Base-by-base conservation (phyloP, 371 early-diverging fungal species). In the Apophysomyces elegans region DNA sequence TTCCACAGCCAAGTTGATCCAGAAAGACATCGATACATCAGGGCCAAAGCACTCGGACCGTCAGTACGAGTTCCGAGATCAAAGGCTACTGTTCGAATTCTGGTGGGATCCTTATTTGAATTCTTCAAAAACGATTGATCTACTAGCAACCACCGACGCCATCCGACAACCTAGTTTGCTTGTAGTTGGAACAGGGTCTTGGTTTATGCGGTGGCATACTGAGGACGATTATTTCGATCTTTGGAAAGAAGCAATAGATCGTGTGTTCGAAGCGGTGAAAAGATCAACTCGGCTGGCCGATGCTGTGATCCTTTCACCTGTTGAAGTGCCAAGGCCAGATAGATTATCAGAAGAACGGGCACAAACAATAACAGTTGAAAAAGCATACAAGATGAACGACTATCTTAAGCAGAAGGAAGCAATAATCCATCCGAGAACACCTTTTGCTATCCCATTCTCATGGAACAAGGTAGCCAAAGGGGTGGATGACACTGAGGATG, bases 71-170 rank as follows among this genome's bases (percentile, higher is more conserved):
- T 71, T 77, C 7, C 68, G 70, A 16, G 65, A 65, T 4, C 67
- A 77, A 2, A 71, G 72, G 9, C 69, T 84, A 2, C 57, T 71
- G 0, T 67, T 88, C 35, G 79, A 85, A 26, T 88, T 90, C 57
- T 86, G 83, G 76, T 90, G 89, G 89, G 88, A 90, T 56, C 89
- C 91, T 1, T 87, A 79, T 56, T 67, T 86, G 62, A 89, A 90
- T 68, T 60, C 81, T 0, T 77, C 88, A 0, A 72, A 66, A 36
- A 80, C 81, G 1, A 18, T 67, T 7, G 65, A 77, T 7, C 43
- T 77, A 59, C 68, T 76, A 4, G 65, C 79, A 57, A 58, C 74
- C 11, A 56, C 75, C 58, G 64, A 62, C 37, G 35, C 66, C 56
- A 47, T 60, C 56, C 32, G 41, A 37, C 68, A 65, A 2, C 86